Evolutionary conservation across 108 stramenopile genomes (phyloP).

Genomic region (Cyclotella distinguenda): DNA sequence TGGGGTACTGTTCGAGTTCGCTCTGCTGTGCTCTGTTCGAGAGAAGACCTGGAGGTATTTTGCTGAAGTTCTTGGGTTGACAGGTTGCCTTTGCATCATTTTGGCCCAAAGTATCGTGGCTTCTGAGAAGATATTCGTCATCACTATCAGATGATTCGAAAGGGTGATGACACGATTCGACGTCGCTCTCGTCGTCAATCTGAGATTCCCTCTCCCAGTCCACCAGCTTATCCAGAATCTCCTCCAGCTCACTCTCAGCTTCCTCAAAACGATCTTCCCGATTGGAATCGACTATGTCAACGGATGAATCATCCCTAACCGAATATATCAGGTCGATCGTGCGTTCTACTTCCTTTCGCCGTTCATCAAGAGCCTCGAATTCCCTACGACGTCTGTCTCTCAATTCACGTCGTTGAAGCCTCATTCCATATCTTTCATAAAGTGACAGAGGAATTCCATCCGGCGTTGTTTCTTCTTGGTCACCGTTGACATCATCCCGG

Average conservation of each 20-base stretch:
- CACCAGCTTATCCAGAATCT: conserved; percentile 67
- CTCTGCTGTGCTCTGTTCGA: conserved; percentile 17
- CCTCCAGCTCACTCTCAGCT: conserved; percentile 67
- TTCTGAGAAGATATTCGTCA: conserved; percentile 18
- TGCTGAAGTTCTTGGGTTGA: conserved; percentile 51
- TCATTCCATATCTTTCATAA: conserved; percentile 21
- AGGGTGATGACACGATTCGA: conserved; percentile 16
- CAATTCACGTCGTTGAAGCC: not conserved
- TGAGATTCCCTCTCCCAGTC: conserved; percentile 70
- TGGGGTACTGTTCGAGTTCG: conserved; percentile 19
- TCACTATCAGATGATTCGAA: conserved; percentile 52
- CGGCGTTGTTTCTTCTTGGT: conserved; percentile 12
- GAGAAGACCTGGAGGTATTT: conserved; percentile 18
- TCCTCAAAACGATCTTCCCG: conserved; percentile 43
- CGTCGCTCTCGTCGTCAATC: conserved; percentile 39
- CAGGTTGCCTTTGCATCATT: too few relatives aligned
- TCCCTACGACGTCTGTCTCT: not conserved
- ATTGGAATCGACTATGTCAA: too few relatives aligned
- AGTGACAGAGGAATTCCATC: conserved; percentile 30
- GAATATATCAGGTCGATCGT: conserved; percentile 36
- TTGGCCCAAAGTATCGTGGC: not conserved
- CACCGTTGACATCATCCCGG: not conserved
- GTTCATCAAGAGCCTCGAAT: not conserved
- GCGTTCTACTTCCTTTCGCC: conserved; percentile 53
- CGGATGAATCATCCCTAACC: conserved; percentile 37